These are phyloP conservation scores for Phanerodontia chrysosporium DNA, from an alignment of 768 basidiomycete species.

Conservation along the genomic window DNA sequence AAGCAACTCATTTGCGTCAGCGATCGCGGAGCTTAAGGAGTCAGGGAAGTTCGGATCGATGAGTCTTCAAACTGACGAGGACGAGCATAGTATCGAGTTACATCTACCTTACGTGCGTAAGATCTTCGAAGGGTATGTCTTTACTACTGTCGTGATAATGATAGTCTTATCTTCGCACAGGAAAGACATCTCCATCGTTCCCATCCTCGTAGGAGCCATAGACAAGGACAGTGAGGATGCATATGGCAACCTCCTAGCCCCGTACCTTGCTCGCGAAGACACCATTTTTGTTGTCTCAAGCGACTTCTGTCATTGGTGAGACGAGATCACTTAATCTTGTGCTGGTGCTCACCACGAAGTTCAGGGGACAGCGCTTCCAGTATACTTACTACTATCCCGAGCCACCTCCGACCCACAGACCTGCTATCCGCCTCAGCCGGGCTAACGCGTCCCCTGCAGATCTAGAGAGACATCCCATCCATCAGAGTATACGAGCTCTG, in stretches of 20 bases:
- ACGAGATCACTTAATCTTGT: conserved; percentile 1
- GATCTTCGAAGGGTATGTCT: conserved; percentile 66
- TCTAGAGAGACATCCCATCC: conserved; percentile 57
- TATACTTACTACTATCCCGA: conserved; percentile 87
- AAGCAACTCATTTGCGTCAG: conserved; percentile 32
- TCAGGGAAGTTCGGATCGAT: conserved; percentile 73
- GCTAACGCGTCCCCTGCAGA: conserved; percentile 33
- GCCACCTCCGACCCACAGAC: conserved; percentile 41
- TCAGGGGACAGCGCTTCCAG: conserved; percentile 78
- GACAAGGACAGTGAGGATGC: conserved; percentile 50
- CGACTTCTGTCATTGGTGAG: conserved; percentile 97
- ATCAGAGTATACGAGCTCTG: conserved; percentile 75
- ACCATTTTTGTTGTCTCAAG: conserved; percentile 91
- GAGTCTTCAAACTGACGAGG: conserved; percentile 69
- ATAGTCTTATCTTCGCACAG: conserved; percentile 30
- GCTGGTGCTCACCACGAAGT: not conserved
- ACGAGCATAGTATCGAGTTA: conserved; percentile 98
- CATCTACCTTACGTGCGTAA: conserved; percentile 90
- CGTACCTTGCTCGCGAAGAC: conserved; percentile 70
- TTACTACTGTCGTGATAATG: not conserved
- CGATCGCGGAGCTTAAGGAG: conserved; percentile 55
- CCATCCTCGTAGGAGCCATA: conserved; percentile 85
- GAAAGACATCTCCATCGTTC: conserved; percentile 76
- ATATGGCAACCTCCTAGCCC: conserved; percentile 72
- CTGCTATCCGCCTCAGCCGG: conserved; percentile 49